Evolutionary conservation across 2,329 filamentous ascomycete species (phyloP), one percentile per base, ranked within the genome.

Genomic region (Colletotrichum kahawae): DNA sequence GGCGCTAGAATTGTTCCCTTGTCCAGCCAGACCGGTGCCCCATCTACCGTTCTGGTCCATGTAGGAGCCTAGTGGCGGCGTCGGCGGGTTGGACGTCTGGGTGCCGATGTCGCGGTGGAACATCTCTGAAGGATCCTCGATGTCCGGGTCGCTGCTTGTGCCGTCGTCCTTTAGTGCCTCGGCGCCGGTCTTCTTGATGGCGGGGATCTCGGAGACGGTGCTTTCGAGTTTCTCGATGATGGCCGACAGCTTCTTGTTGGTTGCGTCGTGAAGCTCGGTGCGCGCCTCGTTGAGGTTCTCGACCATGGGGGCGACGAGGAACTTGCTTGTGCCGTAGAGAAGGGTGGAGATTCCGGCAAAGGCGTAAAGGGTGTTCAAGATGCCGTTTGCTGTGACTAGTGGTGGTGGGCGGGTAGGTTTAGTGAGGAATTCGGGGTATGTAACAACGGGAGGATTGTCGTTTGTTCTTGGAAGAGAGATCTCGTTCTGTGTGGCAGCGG

Each of bases 91-190:
- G 27, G 91, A 92, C 1, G 95, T 97, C 83, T 97, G 95, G 1
- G 94, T 94, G 77, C 94, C 94, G 75, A 95, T 90, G 81, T 97
- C 95, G 60, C 94, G 91, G 82, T 96, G 94, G 84, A 95, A 97
- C 76, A 96, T 90, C 83, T 96, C 94, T 1, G 93, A 92, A 1
- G 95, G 94, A 79, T 93, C 92, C 76, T 90, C 90, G 73, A 85
- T 87, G 31, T 88, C 89, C n/a, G 43, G 43, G 79, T 89, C n/a
- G 82, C 83, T 57, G 57, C 82, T 79, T 74, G 67, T 67, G 9
- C 34, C 82, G 24, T 77, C 68, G 16, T 76, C 72, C 10, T 71
- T 65, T 10, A 54, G 81, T 67, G 33, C 77, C 13, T 24, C 57
- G 64, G 43, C 27, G 8, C 38, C 13, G 14, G 78, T 51, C 57